Base-by-base conservation (phyloP, 2,329 filamentous ascomycete genomes). In the Huntiella bhutanensis region DNA sequence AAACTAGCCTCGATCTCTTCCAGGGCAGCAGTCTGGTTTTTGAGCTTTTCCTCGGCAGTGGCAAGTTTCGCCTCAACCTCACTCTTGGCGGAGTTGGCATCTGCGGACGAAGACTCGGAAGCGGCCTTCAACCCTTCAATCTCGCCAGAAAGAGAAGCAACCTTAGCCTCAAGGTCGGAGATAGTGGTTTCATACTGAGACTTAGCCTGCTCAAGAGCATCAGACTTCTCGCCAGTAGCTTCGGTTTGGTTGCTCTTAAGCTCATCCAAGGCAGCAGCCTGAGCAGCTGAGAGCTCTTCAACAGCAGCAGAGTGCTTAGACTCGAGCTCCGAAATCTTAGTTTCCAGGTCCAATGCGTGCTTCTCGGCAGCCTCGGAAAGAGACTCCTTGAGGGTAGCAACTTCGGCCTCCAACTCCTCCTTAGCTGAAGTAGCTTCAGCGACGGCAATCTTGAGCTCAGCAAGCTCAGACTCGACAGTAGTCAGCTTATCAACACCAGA, bases 311-410 rank as follows among this genome's bases (percentile, higher is more conserved):
- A 60, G 4, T 77, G 60, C 17, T 70, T 65, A 2, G 60, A 55
- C 53, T 72, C 68, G 42, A 64, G 60, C 34, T 60, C 60, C 28
- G 64, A 54, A 13, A 70, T 55, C 49, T 56, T 63, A 47, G 55
- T 57, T 54, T 66, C 60, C 2, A 68, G 57, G 34, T 62, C 62
- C 28, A 67, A 54, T 3, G 62, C 58, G 8, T 62, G 54, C 46
- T 75, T 69, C 51, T 77, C 70, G 41, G 59, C 59, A 3, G 63
- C 53, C 54, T 68, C 70, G 41, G 76, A 68, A 12, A 78, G 62
- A 15, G 72, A 62, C 52, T 65, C 58, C 59, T 70, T 70, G 36
- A 75, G 58, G 1, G 57, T 58, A 3, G 63, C 60, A 16, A 75
- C 62, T 53, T 73, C 68, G 10, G 57, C 56, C 49, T 70, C 62